Percentiles rank a stretch among this genome's conserved stretches.
Evolutionary conservation across 2,329 filamentous ascomycete genomes (phyloP).

Genomic region (Arthrinium puccinioides): DNA sequence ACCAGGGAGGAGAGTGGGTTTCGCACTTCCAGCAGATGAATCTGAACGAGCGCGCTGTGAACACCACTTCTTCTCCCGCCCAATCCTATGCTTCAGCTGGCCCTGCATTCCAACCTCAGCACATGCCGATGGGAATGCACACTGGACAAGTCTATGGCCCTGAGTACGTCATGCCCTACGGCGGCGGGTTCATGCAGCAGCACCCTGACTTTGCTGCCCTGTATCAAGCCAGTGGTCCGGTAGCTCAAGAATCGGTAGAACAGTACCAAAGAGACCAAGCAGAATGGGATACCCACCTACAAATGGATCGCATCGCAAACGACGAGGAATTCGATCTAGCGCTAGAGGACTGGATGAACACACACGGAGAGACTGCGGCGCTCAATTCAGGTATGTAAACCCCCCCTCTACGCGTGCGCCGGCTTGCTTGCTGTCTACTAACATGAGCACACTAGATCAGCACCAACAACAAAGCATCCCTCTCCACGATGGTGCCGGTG

Average conservation of each 20-base stretch:
- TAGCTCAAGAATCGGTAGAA: background rate
- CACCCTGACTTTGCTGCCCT: too few relatives aligned
- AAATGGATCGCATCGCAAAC: conserved; percentile 2
- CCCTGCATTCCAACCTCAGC: background rate
- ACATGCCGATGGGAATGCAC: conserved; percentile 1
- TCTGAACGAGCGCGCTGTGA: conserved; percentile 5
- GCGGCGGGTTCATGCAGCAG: too few relatives aligned
- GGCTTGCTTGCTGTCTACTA: too few relatives aligned
- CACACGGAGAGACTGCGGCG: background rate
- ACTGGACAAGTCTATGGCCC: too few relatives aligned
- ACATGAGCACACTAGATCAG: too few relatives aligned
- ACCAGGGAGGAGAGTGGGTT: conserved; percentile 22
- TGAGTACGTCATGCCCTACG: background rate
- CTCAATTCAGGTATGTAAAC: background rate
- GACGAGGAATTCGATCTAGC: conserved; percentile 4
- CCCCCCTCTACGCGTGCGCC: too few relatives aligned
- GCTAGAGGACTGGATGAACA: conserved; percentile 8
- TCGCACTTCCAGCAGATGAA: conserved; percentile 39
- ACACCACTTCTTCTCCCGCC: background rate
- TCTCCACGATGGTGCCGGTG: too few relatives aligned
- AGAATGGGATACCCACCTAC: background rate
- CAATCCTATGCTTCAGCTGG: background rate
- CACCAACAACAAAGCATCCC: too few relatives aligned
- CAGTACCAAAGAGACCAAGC: conserved; percentile 1
- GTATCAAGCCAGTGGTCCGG: background rate